Conservation (phyloP, 768 basidiomycete genomes). For the Roridomyces roridus region DNA sequence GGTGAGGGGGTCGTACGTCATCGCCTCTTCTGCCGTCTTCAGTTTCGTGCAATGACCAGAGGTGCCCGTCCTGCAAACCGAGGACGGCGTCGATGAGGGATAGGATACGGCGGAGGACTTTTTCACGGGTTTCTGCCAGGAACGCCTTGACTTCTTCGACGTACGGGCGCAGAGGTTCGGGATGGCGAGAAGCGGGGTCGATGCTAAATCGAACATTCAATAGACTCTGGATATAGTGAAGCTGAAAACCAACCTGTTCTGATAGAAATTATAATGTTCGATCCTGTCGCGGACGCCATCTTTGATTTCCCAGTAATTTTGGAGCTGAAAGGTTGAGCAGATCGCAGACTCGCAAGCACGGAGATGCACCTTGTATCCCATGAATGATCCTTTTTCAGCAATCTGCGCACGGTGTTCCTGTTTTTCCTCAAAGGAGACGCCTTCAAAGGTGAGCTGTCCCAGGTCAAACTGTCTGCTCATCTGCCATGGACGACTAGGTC, state of each 20-base stretch:
- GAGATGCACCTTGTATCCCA: slow-evolving; percentile 38
- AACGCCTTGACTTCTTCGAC: slow-evolving; percentile 38
- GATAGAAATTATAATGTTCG: slow-evolving; percentile 42
- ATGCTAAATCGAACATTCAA: slow-evolving; percentile 25
- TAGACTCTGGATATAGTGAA: too few relatives aligned
- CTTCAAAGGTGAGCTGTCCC: slow-evolving; percentile 37
- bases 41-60: slow-evolving; percentile 38
- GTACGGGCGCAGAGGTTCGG: slow-evolving; percentile 35
- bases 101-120: slow-evolving; percentile 36
- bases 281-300: slow-evolving; percentile 40
- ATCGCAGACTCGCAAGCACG: neutral
- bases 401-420: slow-evolving; percentile 37
- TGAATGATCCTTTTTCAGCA: slow-evolving; percentile 40
- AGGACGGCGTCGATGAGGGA: slow-evolving; percentile 37
- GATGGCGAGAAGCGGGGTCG: slow-evolving; percentile 37
- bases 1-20: slow-evolving; percentile 28
- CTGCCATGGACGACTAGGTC: slow-evolving; percentile 25
- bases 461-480: slow-evolving; percentile 38
- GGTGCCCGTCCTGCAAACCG: slow-evolving; percentile 37
- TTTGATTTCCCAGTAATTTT: slow-evolving; percentile 43
- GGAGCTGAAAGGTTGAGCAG: slow-evolving; percentile 27
- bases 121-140: slow-evolving; percentile 33
- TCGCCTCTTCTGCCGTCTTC: slow-evolving; percentile 32
- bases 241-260: slow-evolving; percentile 29
- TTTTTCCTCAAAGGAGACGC: slow-evolving; percentile 38